A percentile compares a stretch with the other conserved stretches of the same genome.
These are phyloP conservation scores for Chaetomidium leptoderma DNA, from an alignment of 495 filamentous ascomycete genomes.

Conservation along the genomic window DNA sequence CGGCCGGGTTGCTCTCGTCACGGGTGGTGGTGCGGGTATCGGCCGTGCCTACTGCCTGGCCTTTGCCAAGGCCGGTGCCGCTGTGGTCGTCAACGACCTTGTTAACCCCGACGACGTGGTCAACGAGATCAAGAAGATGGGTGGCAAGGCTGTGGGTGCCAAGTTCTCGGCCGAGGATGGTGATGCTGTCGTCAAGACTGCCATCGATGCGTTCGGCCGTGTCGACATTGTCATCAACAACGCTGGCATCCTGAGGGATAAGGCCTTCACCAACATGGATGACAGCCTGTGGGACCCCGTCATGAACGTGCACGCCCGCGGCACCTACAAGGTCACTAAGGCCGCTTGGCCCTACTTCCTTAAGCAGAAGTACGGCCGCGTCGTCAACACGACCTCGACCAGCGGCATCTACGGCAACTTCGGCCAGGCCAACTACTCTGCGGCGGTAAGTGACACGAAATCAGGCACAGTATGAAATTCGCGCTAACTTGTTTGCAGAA, in stretches of 20 bases:
- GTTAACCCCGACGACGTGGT: conserved; percentile 90
- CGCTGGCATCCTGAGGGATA: conserved; percentile 94
- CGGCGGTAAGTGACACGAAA: conserved; percentile 57
- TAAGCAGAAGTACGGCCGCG: conserved; percentile 97
- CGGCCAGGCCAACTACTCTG: conserved; percentile 95
- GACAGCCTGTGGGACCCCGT: conserved; percentile 92
- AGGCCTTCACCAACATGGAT: conserved; percentile 97
- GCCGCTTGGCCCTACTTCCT: conserved; percentile 97
- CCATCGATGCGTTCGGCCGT: conserved; percentile 90
- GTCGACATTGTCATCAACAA: conserved; percentile 97
- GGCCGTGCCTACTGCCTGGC: conserved; percentile 88
- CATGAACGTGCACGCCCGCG: conserved; percentile 84
- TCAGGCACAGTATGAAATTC: background rate
- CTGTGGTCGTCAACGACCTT: conserved; percentile 92
- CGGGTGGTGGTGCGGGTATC: conserved; percentile 88
- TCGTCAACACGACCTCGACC: conserved; percentile 94
- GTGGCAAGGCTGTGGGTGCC: conserved; percentile 87
- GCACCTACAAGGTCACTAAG: conserved; percentile 96
- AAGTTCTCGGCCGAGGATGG: conserved; percentile 95
- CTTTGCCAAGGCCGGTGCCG: conserved; percentile 85
- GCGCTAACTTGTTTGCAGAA: conserved; percentile 52
- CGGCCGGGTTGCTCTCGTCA: conserved; percentile 87
- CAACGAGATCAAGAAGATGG: conserved; percentile 81
- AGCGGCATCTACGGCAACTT: conserved; percentile 99
- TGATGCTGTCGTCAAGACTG: conserved; percentile 83